Evolutionary conservation across 2,329 filamentous ascomycete species (phyloP).

Genomic region (Fusarium pseudoanthophilum): DNA sequence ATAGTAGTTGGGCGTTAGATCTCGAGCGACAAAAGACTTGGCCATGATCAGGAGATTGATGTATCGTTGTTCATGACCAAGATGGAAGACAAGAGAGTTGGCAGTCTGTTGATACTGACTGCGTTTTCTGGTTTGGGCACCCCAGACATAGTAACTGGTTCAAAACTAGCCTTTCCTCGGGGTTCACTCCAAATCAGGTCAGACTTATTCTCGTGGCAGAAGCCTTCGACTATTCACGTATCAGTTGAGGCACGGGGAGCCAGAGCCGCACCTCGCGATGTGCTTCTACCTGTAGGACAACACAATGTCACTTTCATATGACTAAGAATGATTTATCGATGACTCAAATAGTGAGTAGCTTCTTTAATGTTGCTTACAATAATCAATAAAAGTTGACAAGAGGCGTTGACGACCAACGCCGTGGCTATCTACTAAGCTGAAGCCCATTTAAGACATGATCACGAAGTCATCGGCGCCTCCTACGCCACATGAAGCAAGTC

Average conservation of each 20-base stretch:
- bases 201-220: not conserved
- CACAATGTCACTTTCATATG: not conserved
- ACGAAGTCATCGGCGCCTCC: not conserved
- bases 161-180: too few relatives aligned
- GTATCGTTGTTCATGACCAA: not conserved
- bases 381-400: not conserved
- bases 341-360: not conserved
- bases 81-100: not conserved
- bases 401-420: not conserved
- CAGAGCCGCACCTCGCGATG: not conserved
- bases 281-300: not conserved
- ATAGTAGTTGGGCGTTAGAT: rapidly evolving
- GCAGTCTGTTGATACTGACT: not conserved
- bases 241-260: not conserved
- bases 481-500: not conserved
- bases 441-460: not conserved
- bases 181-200: rapidly evolving
- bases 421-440: not conserved
- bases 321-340: not conserved
- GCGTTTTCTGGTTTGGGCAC: not conserved
- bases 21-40: not conserved
- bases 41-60: too few relatives aligned
- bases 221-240: not conserved
- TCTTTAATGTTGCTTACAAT: not conserved
- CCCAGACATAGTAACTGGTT: rapidly evolving